A percentile compares a stretch with the other conserved stretches of the same genome.
These are phyloP conservation scores for Gossypium davidsonii DNA, from an alignment of 441 rosid species.

Conservation along the genomic window DNA sequence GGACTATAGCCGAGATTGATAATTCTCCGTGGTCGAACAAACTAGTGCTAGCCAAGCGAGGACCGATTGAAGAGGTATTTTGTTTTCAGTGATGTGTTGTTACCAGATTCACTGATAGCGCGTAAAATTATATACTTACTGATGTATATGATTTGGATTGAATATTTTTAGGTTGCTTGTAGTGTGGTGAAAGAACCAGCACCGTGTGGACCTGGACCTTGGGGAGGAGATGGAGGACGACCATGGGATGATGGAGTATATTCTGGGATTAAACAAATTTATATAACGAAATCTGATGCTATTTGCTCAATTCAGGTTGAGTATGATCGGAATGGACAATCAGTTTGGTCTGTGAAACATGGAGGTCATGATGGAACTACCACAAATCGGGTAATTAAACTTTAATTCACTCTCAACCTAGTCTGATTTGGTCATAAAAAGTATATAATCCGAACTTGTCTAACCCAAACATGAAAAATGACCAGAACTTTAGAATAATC, in stretches of 20 bases:
- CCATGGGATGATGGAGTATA: constrained; percentile 91
- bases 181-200: constrained; percentile 65
- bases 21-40: constrained; percentile 74
- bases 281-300: constrained; percentile 52
- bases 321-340: constrained; percentile 84
- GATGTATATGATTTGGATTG: not conserved
- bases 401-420: not conserved
- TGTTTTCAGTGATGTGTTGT: too few relatives aligned
- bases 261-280: constrained; percentile 74
- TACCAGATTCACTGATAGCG: too few relatives aligned
- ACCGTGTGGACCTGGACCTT: constrained; percentile 78
- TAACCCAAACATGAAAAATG: too few relatives aligned
- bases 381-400: constrained; percentile 53
- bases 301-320: constrained; percentile 76
- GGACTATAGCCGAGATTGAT: constrained; percentile 43
- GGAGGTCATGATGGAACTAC: constrained; percentile 62
- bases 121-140: too few relatives aligned
- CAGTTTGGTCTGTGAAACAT: constrained; percentile 77
- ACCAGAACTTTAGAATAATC: too few relatives aligned
- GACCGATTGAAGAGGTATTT: constrained; percentile 53
- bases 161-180: constrained; percentile 44
- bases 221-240: constrained; percentile 86
- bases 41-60: constrained; percentile 48
- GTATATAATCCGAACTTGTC: too few relatives aligned
- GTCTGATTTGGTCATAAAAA: not conserved